A percentile compares a stretch with the other conserved stretches of the same genome.
Evolutionary conservation across 495 filamentous ascomycete species (phyloP).

Genomic region (Penicillium ochrochloron): DNA sequence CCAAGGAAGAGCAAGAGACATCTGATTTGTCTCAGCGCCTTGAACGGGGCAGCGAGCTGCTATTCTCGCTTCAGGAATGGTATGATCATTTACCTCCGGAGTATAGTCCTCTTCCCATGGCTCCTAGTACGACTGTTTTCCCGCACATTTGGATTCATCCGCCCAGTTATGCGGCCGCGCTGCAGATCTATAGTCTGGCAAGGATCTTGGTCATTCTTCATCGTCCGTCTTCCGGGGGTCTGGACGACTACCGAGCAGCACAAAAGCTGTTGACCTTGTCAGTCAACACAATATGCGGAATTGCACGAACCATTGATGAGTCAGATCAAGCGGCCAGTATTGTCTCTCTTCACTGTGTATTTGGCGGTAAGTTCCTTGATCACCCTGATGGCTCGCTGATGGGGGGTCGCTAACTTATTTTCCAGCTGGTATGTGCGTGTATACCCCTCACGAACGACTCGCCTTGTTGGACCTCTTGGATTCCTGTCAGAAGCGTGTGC

Average conservation of each 20-base stretch:
- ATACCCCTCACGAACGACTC: constrained; percentile 32
- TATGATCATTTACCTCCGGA: constrained; percentile 31
- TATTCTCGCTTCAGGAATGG: constrained; percentile 36
- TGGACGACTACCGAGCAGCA: constrained; percentile 32
- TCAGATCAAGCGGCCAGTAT: constrained; percentile 27
- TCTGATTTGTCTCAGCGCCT: constrained; percentile 20
- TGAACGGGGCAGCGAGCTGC: constrained; percentile 27
- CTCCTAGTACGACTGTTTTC: constrained; percentile 22
- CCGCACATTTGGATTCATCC: constrained; percentile 41
- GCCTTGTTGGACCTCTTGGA: constrained; percentile 31
- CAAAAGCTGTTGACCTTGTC: constrained; percentile 26
- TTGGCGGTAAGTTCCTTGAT: constrained; percentile 29
- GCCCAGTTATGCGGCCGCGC: constrained; percentile 29
- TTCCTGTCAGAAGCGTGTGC: constrained; percentile 25
- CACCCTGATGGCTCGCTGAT: neutral
- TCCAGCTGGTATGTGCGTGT: constrained; percentile 35
- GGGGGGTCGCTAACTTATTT: neutral
- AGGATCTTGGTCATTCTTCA: constrained; percentile 34
- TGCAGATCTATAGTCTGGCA: constrained; percentile 38
- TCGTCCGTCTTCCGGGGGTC: constrained; percentile 31
- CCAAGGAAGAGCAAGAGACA: constrained; percentile 23
- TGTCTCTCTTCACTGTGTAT: constrained; percentile 33
- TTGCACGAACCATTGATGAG: constrained; percentile 29
- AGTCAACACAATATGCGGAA: constrained; percentile 32
- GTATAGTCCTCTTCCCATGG: constrained; percentile 28